A percentile compares a stretch with the other conserved stretches of the same genome.
These are phyloP conservation scores for Cicer judaicum DNA, from an alignment of 306 rosid species.

Conservation along the genomic window DNA sequence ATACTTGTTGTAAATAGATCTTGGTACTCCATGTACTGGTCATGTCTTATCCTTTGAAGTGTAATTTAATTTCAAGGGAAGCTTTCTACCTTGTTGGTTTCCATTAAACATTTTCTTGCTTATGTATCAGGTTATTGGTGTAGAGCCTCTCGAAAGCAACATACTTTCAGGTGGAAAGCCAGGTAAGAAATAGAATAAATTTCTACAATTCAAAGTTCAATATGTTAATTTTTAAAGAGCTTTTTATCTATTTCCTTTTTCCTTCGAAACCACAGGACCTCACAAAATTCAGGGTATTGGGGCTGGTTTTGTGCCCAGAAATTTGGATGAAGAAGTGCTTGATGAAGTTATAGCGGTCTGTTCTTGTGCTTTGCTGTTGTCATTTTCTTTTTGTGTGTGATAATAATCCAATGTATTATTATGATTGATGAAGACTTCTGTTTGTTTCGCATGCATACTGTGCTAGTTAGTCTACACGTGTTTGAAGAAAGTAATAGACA, in stretches of 20 bases:
- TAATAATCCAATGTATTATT: conserved; percentile 1
- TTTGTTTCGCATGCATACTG: conserved; percentile 31
- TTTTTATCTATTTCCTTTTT: conserved; percentile 40
- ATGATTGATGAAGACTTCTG: conserved; percentile 4
- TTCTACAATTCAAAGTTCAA: conserved; percentile 37
- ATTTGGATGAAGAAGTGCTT: conserved; percentile 80
- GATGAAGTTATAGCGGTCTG: conserved; percentile 90
- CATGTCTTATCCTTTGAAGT: conserved; percentile 23
- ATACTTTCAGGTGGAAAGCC: conserved; percentile 97
- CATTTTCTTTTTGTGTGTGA: background rate
- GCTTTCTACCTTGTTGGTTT: conserved; percentile 36
- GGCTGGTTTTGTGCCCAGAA: conserved; percentile 97
- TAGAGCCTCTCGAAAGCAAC: conserved; percentile 95
- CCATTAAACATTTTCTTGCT: conserved; percentile 37
- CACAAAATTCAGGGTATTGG: conserved; percentile 99
- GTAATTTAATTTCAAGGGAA: conserved; percentile 32
- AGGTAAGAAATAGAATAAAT: conserved; percentile 59
- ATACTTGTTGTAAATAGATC: conserved; percentile 23
- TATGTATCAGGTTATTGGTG: conserved; percentile 77
- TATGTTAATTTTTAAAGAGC: conserved; percentile 14
- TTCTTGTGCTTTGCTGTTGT: conserved; percentile 26
- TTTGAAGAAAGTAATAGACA: too few relatives aligned
- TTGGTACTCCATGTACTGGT: conserved; percentile 15
- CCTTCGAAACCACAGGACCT: conserved; percentile 70
- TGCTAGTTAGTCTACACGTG: background rate